Base-by-base conservation (phyloP, 345 rosid genomes). In the Nephelium lappaceum region DNA sequence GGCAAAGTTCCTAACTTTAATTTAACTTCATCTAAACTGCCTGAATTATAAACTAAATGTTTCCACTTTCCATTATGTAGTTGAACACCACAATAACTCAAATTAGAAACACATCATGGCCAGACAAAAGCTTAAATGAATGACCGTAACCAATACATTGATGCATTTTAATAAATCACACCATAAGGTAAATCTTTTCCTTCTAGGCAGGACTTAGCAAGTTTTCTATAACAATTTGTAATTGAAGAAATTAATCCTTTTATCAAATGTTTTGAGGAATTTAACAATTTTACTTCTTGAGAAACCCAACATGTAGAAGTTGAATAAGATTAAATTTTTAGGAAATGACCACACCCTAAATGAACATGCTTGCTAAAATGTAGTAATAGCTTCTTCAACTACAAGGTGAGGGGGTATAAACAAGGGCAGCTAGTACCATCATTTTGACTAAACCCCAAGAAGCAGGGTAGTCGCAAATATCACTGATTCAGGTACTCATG, bases 361-460 rank as follows among this genome's bases (percentile, higher is more conserved):
- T 4, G 7, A 62, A 21, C 6, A 11, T 62, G 38, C 24, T 39
- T 72, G 51, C 51, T 6, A 53, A 18, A 53, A 25, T 55, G 4
- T 8, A 36, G 31, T 60, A n/a, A 25, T 55, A 36, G 64, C 51
- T 39, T 58, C 23, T 72, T 55, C 25, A 57, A 31, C 42, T 6
- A 57, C 12, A 53, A 31, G 18, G 45, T 31, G 38, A 71, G 62
- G 25, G 62, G 21, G 45, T 19, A 12, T 11, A 58, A 57, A 72
- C 15, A 27, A 71, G 15, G 51, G 11, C 15, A 2, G 57, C 47
- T 27, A 69, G 24, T 45, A 58, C 11, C 39, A 45, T 24, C 38
- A n/a, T 69, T 69, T 45, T 12, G 39, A 55, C 47, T 69, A n/a
- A 69, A 43, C 58, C 58, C 45, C 45, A 69, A 45, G 39, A 57